These are phyloP conservation scores for Tagetes erecta DNA, from an alignment of 129 eudicot species.

Conservation along the genomic window DNA sequence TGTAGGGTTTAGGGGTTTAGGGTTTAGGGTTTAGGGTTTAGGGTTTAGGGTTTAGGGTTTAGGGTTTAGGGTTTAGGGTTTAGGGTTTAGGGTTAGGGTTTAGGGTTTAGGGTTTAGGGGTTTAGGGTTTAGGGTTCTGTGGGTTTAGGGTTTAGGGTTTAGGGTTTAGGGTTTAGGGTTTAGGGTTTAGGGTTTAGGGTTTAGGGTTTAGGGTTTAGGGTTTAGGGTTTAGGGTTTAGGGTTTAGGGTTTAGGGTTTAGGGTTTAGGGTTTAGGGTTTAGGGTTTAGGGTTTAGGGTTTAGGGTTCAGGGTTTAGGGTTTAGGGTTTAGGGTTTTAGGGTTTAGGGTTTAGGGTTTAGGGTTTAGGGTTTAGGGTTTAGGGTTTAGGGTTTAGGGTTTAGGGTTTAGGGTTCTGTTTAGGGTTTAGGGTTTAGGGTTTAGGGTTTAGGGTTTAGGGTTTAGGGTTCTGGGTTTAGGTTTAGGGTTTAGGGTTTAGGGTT, in stretches of 20 bases:
- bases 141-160: too few relatives aligned
- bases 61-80: too few relatives aligned
- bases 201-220: slow-evolving; percentile 1
- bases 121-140: too few relatives aligned
- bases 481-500: slow-evolving; percentile 10
- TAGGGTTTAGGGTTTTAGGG: slow-evolving; percentile 11
- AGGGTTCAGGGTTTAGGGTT: slow-evolving; percentile 19
- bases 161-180: too few relatives aligned
- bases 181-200: too few relatives aligned
- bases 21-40: too few relatives aligned
- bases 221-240: background rate
- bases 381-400: slow-evolving; percentile 18
- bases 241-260: slow-evolving; percentile 19
- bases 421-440: background rate
- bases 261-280: slow-evolving; percentile 21
- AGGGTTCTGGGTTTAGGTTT: background rate
- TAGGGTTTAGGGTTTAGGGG: too few relatives aligned
- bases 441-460: background rate
- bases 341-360: background rate
- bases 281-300: slow-evolving; percentile 23
- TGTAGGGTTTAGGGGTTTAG: too few relatives aligned
- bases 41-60: too few relatives aligned
- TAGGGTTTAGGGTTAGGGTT: too few relatives aligned
- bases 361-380: slow-evolving; percentile 20
- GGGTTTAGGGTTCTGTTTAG: slow-evolving; percentile 4